Conservation (phyloP, 768 basidiomycete species). For the Xerocomellus amylosporus region DNA sequence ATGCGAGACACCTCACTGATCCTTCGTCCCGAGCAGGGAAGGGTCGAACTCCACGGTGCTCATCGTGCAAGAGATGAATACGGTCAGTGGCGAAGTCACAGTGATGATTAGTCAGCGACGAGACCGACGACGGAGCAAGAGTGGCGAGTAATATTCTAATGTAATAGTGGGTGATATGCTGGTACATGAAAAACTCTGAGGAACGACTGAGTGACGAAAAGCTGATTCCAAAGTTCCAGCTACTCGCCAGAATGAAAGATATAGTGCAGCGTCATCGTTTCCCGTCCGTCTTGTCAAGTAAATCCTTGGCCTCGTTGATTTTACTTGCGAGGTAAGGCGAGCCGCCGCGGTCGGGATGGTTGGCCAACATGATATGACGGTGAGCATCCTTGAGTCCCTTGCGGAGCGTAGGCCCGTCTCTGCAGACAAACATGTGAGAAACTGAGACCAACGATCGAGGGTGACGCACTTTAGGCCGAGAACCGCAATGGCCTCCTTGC, state of each 20-base stretch:
- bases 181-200: too few relatives aligned
- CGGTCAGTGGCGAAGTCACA: too few relatives aligned
- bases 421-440: conserved; percentile 31
- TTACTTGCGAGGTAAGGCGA: conserved; percentile 98
- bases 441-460: not conserved
- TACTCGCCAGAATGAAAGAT: too few relatives aligned
- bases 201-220: too few relatives aligned
- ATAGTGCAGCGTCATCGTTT: conserved; percentile 30
- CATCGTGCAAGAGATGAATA: too few relatives aligned
- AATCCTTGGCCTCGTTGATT: conserved; percentile 97
- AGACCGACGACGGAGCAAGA: too few relatives aligned
- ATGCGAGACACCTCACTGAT: conserved; percentile 53
- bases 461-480: conserved; percentile 89
- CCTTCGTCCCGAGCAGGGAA: conserved; percentile 76
- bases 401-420: conserved; percentile 79
- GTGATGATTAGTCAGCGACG: conserved; percentile 21
- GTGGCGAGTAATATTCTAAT: too few relatives aligned
- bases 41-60: conserved; percentile 51
- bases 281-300: conserved; percentile 78
- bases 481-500: conserved; percentile 87
- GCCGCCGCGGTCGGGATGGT: conserved; percentile 97
- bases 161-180: too few relatives aligned
- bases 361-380: conserved; percentile 94
- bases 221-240: too few relatives aligned
- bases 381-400: conserved; percentile 90